Conservation (phyloP, 176 grass and related monocot species). For the Puya raimondii region DNA sequence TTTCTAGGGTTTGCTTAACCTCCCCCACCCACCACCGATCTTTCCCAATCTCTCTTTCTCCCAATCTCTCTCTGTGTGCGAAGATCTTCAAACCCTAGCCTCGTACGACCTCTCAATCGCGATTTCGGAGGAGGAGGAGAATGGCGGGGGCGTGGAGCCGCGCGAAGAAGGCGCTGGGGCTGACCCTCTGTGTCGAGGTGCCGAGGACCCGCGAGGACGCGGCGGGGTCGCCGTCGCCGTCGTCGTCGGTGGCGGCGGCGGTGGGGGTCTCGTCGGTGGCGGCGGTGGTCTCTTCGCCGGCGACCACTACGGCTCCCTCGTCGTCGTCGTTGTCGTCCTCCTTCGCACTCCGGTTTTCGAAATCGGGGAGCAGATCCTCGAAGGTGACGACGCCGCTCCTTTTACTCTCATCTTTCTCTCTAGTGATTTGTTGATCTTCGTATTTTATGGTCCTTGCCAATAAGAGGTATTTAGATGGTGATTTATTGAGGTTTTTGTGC, state of each 20-base stretch:
- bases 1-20: neutral
- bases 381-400: slow-evolving; percentile 40
- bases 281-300: slow-evolving; percentile 4
- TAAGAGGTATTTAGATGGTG: neutral
- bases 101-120: neutral
- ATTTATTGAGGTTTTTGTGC: neutral
- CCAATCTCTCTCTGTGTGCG: neutral
- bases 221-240: slow-evolving; percentile 6
- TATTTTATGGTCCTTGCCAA: neutral
- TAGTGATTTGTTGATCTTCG: neutral
- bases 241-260: neutral
- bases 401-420: neutral
- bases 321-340: slow-evolving; percentile 18
- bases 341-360: slow-evolving; percentile 31
- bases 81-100: slow-evolving; percentile 7
- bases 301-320: slow-evolving; percentile 12
- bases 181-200: slow-evolving; percentile 34
- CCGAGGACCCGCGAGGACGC: slow-evolving; percentile 8
- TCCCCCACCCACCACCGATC: slow-evolving; percentile 10
- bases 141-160: slow-evolving; percentile 80
- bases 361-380: slow-evolving; percentile 41
- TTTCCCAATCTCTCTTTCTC: neutral
- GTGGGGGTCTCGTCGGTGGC: neutral
- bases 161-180: slow-evolving; percentile 49
- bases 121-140: slow-evolving; percentile 17